Percentiles rank a stretch among this genome's conserved stretches.
Evolutionary conservation across 129 eudicot species (phyloP).

Genomic region (Dittrichia graveolens): DNA sequence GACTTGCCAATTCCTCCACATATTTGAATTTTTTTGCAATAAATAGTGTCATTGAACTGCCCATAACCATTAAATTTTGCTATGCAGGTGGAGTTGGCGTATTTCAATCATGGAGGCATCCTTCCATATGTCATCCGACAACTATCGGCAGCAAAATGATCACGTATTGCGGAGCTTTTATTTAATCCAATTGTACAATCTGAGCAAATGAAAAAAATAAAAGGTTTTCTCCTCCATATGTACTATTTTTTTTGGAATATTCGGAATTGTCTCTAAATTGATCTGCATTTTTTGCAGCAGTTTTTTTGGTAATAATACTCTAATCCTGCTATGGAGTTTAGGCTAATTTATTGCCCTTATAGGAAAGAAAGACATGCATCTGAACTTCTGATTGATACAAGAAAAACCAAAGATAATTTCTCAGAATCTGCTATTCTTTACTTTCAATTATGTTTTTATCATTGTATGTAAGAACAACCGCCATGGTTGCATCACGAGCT

Average conservation of each 20-base stretch:
- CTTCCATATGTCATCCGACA: conserved; percentile 80
- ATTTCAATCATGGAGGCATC: conserved; percentile 85
- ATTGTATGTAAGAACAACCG: too few species aligned
- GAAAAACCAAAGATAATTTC: not conserved
- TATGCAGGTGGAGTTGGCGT: conserved; percentile 75
- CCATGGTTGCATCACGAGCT: too few species aligned
- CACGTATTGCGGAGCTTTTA: conserved; percentile 17
- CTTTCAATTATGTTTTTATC: not conserved
- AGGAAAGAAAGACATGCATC: not conserved
- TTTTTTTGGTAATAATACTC: conserved; percentile 35
- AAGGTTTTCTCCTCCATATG: conserved; percentile 20
- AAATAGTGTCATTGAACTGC: too few species aligned
- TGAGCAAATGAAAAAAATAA: conserved; percentile 39
- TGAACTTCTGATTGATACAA: not conserved
- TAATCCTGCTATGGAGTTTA: not conserved
- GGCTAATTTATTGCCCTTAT: conserved; percentile 19
- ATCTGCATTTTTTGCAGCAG: conserved; percentile 29
- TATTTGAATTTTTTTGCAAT: too few species aligned
- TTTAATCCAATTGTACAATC: conserved; percentile 27
- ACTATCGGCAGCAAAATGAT: conserved; percentile 42
- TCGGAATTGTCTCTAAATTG: conserved; percentile 11
- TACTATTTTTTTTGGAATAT: conserved; percentile 19
- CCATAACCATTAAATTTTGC: not conserved
- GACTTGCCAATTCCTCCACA: too few species aligned
- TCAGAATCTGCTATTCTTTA: not conserved